Base-by-base conservation (phyloP, 148 eudicot species). In the Camellia japonica region DNA sequence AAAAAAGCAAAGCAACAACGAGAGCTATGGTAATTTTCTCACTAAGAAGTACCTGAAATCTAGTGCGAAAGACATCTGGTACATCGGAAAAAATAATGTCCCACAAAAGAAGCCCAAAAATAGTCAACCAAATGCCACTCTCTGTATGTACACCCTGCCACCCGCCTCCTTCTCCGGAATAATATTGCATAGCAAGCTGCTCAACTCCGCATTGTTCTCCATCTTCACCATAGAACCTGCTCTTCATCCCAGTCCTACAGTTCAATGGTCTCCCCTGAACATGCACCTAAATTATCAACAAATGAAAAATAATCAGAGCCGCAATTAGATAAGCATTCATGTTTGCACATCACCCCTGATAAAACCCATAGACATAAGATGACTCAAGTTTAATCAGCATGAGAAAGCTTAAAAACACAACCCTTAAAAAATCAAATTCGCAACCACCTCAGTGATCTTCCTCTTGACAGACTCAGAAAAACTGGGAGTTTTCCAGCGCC, bases 401-500 rank as follows among this genome's bases (percentile, higher is more conserved):
- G 41, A 68, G 67, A 47, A 4, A 52, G 60, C 69, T 54, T 0
- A 67, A 80, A 23, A 23, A 23, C 30, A 51, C 7, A 70, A n/a
- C 63, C 43, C 54, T 41, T 43, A 49, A n/a, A n/a, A 56, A 65
- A 51, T 71, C 15, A 47, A 44, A 59, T 46, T 20, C 20, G 55
- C 63, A 68, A 55, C 76, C 87, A 92, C 97, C 98, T 95, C 96
- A 55, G 87, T 44, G 80, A 95, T 92, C 83, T 90, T 93, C 83
- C 94, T 87, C 82, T 88, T 88, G 52, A 95, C 85, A 75, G 89
- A 89, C 56, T 91, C 80, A 61, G 97, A 85, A 82, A 76, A 95
- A 79, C 86, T 86, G n/a, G 97, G 98, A 74, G 75, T 76, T 88
- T 89, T 95, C 97, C 97, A 95, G 69, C 98, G 93, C 85, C 98